These are phyloP conservation scores for Mycena capillaripes DNA, from an alignment of 768 basidiomycete genomes.

Conservation along the genomic window DNA sequence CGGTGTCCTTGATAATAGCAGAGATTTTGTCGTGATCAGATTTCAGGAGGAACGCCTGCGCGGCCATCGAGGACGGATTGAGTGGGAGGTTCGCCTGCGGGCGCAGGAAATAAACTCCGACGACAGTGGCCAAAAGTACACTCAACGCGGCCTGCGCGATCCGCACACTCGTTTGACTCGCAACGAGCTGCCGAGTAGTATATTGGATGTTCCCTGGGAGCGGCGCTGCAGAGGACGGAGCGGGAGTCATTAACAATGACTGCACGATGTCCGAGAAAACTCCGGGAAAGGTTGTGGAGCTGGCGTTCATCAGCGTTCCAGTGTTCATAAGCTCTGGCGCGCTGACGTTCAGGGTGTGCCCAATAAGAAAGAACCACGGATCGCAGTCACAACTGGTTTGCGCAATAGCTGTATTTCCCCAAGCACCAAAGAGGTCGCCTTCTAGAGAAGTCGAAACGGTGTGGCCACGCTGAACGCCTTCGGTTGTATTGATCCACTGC, in stretches of 20 bases:
- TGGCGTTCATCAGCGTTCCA: not conserved
- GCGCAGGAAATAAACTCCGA: constrained; percentile 11
- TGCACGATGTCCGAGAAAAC: constrained; percentile 14
- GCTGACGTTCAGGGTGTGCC: not conserved
- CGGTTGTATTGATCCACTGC: constrained; percentile 7
- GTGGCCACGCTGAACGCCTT: not conserved
- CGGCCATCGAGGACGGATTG: constrained; percentile 23
- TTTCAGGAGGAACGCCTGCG: constrained; percentile 10
- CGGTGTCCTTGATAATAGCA: constrained; percentile 1
- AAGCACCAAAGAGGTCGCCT: not conserved
- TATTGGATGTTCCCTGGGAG: not conserved
- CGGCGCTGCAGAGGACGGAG: not conserved
- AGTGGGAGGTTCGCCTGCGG: constrained; percentile 4
- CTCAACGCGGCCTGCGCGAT: constrained; percentile 18
- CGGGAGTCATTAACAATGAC: not conserved
- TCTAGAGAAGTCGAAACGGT: not conserved
- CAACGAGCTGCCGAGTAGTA: not conserved
- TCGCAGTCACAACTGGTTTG: not conserved
- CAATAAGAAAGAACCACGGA: constrained; percentile 19
- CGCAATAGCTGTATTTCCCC: not conserved
- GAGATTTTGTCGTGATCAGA: not conserved
- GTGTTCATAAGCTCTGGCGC: not conserved
- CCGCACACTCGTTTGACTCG: constrained; percentile 13
- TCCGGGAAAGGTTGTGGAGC: not conserved
- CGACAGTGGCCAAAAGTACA: not conserved